Evolutionary conservation across 495 filamentous ascomycete species (phyloP).

Genomic region (Neurospora sublineolata): DNA sequence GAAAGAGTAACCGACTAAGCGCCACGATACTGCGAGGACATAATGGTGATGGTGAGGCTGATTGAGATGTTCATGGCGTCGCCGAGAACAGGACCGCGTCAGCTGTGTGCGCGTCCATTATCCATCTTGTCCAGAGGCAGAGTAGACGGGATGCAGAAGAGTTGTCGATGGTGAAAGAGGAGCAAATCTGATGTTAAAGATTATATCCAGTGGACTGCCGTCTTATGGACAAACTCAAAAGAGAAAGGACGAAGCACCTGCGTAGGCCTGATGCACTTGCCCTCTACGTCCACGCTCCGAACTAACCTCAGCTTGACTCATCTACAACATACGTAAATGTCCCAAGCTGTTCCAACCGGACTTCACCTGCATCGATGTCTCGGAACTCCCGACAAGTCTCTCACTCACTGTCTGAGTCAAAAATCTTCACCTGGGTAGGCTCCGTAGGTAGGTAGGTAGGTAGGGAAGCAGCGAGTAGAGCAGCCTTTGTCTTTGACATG

Average conservation of each 20-base stretch:
- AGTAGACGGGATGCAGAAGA: background rate
- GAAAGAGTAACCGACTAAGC: background rate
- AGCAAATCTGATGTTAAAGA: no score
- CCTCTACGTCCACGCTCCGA: background rate
- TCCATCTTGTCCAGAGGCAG: background rate
- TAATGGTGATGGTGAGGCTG: background rate
- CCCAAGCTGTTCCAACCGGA: no score
- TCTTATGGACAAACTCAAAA: background rate
- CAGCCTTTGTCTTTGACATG: background rate
- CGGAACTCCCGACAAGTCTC: background rate
- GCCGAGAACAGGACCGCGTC: background rate
- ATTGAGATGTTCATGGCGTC: background rate
- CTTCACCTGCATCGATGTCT: background rate
- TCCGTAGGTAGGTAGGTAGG: background rate
- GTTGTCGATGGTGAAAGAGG: no score
- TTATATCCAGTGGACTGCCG: no score
- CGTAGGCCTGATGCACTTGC: background rate
- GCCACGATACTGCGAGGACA: background rate
- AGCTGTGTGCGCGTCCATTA: background rate
- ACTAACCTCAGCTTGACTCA: background rate
- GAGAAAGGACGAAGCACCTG: background rate
- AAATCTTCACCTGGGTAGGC: background rate
- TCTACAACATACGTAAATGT: no score
- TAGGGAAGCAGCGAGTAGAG: background rate
- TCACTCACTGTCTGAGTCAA: background rate